Conservation (phyloP, 2,329 filamentous ascomycete species). For the Paracamarosporium sp. region DNA sequence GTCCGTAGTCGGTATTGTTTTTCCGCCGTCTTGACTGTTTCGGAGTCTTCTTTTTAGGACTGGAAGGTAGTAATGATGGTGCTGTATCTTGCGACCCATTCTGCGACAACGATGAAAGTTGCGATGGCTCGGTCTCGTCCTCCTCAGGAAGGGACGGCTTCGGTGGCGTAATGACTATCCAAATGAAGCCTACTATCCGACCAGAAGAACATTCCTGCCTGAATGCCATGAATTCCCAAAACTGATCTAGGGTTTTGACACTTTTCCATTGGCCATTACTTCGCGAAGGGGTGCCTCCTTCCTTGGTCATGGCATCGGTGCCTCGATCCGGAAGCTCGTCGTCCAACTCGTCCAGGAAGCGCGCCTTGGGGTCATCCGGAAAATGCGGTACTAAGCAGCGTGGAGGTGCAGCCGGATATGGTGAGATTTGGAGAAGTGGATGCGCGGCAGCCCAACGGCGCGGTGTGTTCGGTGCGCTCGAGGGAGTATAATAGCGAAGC, state of each 20-base stretch:
- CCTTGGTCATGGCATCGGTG: constrained; percentile 38
- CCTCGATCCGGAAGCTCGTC: constrained; percentile 72
- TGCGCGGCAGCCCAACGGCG: constrained; percentile 66
- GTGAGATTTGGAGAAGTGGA: constrained; percentile 76
- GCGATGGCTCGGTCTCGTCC: constrained; percentile 36
- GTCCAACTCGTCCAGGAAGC: constrained; percentile 88
- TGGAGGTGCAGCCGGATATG: constrained; percentile 72
- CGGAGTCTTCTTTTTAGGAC: constrained; percentile 16
- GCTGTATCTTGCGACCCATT: constrained; percentile 22
- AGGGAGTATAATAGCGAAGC: constrained; percentile 73
- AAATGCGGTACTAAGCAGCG: constrained; percentile 88
- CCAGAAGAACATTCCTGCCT: constrained; percentile 95
- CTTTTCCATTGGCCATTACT: constrained; percentile 80
- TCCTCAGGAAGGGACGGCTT: constrained; percentile 43
- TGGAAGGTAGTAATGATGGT: neutral
- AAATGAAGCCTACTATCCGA: constrained; percentile 90
- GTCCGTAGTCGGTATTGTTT: constrained; percentile 55
- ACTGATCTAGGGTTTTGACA: constrained; percentile 83
- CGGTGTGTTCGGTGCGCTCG: constrained; percentile 45
- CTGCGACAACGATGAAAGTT: constrained; percentile 24
- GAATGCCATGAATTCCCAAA: constrained; percentile 99
- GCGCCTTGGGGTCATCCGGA: constrained; percentile 92
- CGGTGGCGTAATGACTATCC: constrained; percentile 81
- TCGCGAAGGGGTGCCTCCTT: constrained; percentile 51
- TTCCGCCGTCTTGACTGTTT: constrained; percentile 26